Evolutionary conservation across 1,284 basidiomycete species (phyloP), one percentile per base, ranked within the genome.

Genomic region (Coniophora puteana): DNA sequence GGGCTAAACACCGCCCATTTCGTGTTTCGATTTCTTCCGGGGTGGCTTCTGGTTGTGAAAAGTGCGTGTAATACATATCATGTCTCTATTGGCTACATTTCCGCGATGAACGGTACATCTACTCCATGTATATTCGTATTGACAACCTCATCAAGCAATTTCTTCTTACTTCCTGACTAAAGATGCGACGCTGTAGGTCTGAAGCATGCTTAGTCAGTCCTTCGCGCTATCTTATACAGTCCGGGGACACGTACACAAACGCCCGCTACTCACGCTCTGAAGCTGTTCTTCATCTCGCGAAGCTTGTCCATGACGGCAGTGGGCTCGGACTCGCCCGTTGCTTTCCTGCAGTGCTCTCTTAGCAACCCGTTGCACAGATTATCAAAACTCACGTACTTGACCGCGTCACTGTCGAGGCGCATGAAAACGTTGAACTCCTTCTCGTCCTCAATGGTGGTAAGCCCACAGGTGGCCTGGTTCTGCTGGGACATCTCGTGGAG

Each of bases 381-480:
- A 23, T 3, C 61, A 30, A 26, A 12, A 21, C 27, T 32, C 14
- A 69, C 79, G 40, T 48, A 86, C 86, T 65, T 66, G 31, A 88
- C 71, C 4, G 73, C 64, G n/a, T 68, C 66, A 50, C 67, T 77
- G 5, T 68, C 61, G 21, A 89, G 61, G 18, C 86, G 72, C 83
- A 91, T 88, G 58, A 92, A 92, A 7, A 86, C 78, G 60, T 92
- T 92, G 83, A 85, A 90, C 49, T 79, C 68, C 63, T 87, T 89
- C 68, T 94, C 91, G 51, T 94, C 83, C 0, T 72, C 83, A 38
- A 94, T 88, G 0, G 89, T 92, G 20, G 85, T 86, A 51, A 80
- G 63, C n/a, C 90, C 89, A 2, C 83, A 80, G 2, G 83, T 89
- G 21, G 76, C 58, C 44, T 72, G 57, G 49, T 82, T 76, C 38